phyloP scores from a whole-genome alignment of 192 early-diverging fungal genomes.

The Podila horticola region DNA sequence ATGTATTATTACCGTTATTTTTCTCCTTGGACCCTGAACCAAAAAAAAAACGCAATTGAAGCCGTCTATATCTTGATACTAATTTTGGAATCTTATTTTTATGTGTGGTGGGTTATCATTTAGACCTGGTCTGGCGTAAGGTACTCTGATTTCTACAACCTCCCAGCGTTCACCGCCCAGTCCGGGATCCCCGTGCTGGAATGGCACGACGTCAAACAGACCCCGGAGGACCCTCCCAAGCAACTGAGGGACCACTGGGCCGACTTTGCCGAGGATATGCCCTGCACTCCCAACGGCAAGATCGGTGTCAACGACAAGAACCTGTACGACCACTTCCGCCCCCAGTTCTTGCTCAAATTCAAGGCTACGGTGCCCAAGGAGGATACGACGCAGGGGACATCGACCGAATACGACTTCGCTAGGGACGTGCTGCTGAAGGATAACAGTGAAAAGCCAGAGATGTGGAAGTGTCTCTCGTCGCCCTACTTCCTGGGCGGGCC shows the following conservation, averaged over 20 bases:
- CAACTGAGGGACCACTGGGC: slow-evolving; percentile 16
- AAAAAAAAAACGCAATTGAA: too few relatives aligned
- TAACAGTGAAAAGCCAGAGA: slow-evolving; percentile 9
- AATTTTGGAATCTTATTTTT: too few relatives aligned
- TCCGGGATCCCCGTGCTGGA: slow-evolving; percentile 35
- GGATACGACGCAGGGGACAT: slow-evolving; percentile 23
- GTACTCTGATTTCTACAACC: slow-evolving; percentile 48
- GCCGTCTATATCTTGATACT: too few relatives aligned
- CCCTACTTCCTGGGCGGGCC: slow-evolving; percentile 29
- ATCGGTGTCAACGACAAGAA: slow-evolving; percentile 37
- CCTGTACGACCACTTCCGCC: slow-evolving; percentile 44
- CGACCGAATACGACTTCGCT: slow-evolving; percentile 16
- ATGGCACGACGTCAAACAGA: slow-evolving; percentile 51
- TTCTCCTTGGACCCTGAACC: background rate
- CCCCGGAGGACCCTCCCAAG: slow-evolving; percentile 14
- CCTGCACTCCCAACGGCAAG: slow-evolving; percentile 34
- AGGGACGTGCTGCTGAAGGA: slow-evolving; percentile 41
- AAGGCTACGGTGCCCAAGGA: background rate
- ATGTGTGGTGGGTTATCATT: too few relatives aligned
- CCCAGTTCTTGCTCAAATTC: slow-evolving; percentile 45
- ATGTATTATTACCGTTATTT: background rate
- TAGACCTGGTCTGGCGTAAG: slow-evolving; percentile 9
- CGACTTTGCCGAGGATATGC: slow-evolving; percentile 27
- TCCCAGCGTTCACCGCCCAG: slow-evolving; percentile 16
- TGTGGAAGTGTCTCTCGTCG: slow-evolving; percentile 39